Percentiles rank a stretch among this genome's conserved stretches.
These are phyloP conservation scores for Talaromyces sp. DNA, from an alignment of 2,329 filamentous ascomycete genomes.

Conservation along the genomic window DNA sequence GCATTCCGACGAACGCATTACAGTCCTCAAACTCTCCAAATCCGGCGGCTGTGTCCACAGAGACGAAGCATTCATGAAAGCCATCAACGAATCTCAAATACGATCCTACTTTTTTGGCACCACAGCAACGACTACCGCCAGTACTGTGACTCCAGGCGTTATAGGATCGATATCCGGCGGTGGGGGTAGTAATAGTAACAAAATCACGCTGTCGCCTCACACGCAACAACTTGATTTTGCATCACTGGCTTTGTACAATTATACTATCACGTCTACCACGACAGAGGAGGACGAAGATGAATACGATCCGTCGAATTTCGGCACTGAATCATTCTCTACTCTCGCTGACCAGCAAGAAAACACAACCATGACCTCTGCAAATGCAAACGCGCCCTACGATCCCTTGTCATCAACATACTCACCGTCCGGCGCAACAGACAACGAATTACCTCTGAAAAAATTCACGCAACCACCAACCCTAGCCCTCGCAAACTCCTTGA, in stretches of 20 bases:
- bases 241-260: slow-evolving; percentile 68
- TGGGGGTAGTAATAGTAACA: slow-evolving; percentile 43
- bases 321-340: slow-evolving; percentile 25
- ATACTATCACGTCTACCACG: slow-evolving; percentile 51
- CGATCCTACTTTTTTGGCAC: slow-evolving; percentile 95
- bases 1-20: slow-evolving; percentile 62
- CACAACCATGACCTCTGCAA: background rate
- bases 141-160: background rate
- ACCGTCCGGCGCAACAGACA: slow-evolving; percentile 24
- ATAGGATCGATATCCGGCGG: slow-evolving; percentile 21
- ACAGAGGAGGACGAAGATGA: slow-evolving; percentile 50
- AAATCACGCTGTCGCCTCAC: slow-evolving; percentile 76
- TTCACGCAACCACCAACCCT: slow-evolving; percentile 59
- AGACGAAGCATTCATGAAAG: slow-evolving; percentile 70
- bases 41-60: slow-evolving; percentile 81
- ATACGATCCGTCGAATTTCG: slow-evolving; percentile 36
- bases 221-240: slow-evolving; percentile 80
- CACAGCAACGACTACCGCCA: slow-evolving; percentile 18
- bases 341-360: slow-evolving; percentile 5
- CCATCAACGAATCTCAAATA: slow-evolving; percentile 70
- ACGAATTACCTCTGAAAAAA: slow-evolving; percentile 50
- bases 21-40: slow-evolving; percentile 74
- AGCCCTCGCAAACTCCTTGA: slow-evolving; percentile 70
- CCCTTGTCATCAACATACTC: slow-evolving; percentile 19
- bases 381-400: slow-evolving; percentile 18